Conservation (phyloP, 2,329 filamentous ascomycete species). For the Purpureocillium lavendulum region DNA sequence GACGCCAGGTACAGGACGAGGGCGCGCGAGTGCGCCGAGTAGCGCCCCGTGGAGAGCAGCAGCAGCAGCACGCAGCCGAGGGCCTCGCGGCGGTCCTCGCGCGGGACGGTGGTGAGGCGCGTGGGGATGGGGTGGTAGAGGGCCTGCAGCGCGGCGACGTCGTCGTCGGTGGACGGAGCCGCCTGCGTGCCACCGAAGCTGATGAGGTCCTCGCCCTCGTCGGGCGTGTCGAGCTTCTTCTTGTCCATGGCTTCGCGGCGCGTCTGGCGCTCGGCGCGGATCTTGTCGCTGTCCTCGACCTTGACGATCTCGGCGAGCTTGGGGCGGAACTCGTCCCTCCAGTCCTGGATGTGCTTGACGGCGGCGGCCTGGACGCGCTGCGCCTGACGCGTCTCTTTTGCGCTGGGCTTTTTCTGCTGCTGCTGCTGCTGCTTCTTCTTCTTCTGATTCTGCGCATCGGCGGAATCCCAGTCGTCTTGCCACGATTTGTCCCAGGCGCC, state of each 20-base stretch:
- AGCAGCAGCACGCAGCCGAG: conserved; percentile 64
- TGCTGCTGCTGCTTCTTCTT: conserved; percentile 3
- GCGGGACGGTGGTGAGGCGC: conserved; percentile 46
- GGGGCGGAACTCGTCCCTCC: conserved; percentile 62
- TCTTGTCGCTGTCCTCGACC: conserved; percentile 37
- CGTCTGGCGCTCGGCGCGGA: conserved; percentile 36
- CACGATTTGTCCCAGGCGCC: conserved; percentile 7
- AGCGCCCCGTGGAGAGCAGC: conserved; percentile 63
- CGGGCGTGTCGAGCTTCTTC: conserved; percentile 22
- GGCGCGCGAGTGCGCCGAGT: conserved; percentile 64
- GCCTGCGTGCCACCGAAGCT: conserved; percentile 26
- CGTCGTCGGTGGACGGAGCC: conserved; percentile 21
- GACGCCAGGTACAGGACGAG: conserved; percentile 61
- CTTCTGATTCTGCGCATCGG: no score
- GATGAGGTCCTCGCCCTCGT: conserved; percentile 30
- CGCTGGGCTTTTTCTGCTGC: conserved; percentile 1
- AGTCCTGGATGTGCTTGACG: conserved; percentile 65
- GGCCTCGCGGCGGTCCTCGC: conserved; percentile 52
- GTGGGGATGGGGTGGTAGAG: conserved; percentile 46
- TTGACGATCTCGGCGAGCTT: conserved; percentile 61
- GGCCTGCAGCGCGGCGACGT: conserved; percentile 36
- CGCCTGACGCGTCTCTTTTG: conserved; percentile 16
- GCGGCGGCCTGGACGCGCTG: conserved; percentile 40
- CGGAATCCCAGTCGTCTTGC: conserved; percentile 1
- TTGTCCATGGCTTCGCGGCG: conserved; percentile 34